These are phyloP conservation scores for Russula earlei DNA, from an alignment of 768 basidiomycete genomes.

Conservation along the genomic window DNA sequence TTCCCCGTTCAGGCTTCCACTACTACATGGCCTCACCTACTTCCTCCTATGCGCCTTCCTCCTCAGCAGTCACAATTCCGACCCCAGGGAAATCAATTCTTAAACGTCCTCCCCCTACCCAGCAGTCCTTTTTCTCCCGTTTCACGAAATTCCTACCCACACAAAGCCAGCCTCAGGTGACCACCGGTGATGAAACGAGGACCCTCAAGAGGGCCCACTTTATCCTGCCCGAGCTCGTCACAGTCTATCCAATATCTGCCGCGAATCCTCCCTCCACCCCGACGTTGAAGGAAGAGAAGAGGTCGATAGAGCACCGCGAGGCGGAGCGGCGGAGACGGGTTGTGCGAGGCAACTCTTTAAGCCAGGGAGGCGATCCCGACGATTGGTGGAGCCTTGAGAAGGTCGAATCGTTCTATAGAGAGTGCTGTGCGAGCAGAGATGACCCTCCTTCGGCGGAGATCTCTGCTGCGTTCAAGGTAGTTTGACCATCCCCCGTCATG, in stretches of 20 bases:
- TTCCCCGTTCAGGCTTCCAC: constrained; percentile 1
- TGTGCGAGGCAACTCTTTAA: constrained; percentile 44
- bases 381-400: constrained; percentile 83
- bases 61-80: constrained; percentile 72
- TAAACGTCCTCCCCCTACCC: constrained; percentile 62
- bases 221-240: constrained; percentile 75
- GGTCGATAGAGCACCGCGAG: constrained; percentile 69
- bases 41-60: constrained; percentile 59
- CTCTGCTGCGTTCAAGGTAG: constrained; percentile 61
- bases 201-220: constrained; percentile 87
- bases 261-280: constrained; percentile 76
- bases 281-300: constrained; percentile 71
- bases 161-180: constrained; percentile 27
- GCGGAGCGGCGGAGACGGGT: constrained; percentile 56
- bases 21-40: constrained; percentile 25
- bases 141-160: constrained; percentile 67
- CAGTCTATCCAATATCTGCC: constrained; percentile 85
- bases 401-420: constrained; percentile 79
- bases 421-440: constrained; percentile 73
- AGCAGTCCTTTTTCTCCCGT: constrained; percentile 61
- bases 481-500: not conserved
- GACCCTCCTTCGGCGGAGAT: constrained; percentile 59
- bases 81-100: constrained; percentile 76
- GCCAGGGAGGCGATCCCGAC: constrained; percentile 27
- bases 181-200: constrained; percentile 36